Base-by-base conservation (phyloP, 1,284 basidiomycete genomes). In the Cutaneotrichosporon sp. region DNA sequence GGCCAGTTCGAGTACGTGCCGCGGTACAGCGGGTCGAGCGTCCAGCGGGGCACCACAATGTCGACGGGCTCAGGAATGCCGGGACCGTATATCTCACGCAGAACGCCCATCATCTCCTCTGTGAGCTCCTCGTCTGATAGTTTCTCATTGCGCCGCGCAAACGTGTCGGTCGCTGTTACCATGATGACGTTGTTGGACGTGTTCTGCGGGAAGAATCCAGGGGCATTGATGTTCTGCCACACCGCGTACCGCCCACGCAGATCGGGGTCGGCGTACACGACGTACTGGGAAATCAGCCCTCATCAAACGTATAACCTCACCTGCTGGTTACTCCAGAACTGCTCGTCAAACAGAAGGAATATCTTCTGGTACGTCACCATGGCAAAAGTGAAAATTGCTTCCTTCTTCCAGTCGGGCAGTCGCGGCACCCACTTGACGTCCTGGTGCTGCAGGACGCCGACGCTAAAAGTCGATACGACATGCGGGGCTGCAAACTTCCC, bases 341-440 rank as follows among this genome's bases (percentile, higher is more conserved):
- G 83, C 51, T 79, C 63, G 0, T 80, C 76, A 63, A 86, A 86
- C 56, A 82, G 78, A 41, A 86, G 61, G 68, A 85, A 86, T 43
- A 86, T 84, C 71, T 86, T 86, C 4, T 84, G 85, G 63, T 84
- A 86, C 3, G 80, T 83, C 2, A 77, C 78, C 84, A 86, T 85
- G 8, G 78, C 77, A 68, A 85, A 81, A 46, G 80, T 80, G 23
- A 83, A 79, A 45, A 86, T 82, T 1, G 84, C 84, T 59, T 85
- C 83, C 38, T 75, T 61, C 66, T 86, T 86, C 78, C 80, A 86
- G n/a, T 73, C 67, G 3, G 84, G 85, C 10, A 86, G 66, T 3
- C 68, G 45, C 4, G 84, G 85, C 23, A 75, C 62, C 60, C 84
- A 86, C 2, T 51, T 47, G 2, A 86, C 80, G 57, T 84, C 83